Conservation (phyloP, 2,329 filamentous ascomycete species). For the Beauveria australis region DNA sequence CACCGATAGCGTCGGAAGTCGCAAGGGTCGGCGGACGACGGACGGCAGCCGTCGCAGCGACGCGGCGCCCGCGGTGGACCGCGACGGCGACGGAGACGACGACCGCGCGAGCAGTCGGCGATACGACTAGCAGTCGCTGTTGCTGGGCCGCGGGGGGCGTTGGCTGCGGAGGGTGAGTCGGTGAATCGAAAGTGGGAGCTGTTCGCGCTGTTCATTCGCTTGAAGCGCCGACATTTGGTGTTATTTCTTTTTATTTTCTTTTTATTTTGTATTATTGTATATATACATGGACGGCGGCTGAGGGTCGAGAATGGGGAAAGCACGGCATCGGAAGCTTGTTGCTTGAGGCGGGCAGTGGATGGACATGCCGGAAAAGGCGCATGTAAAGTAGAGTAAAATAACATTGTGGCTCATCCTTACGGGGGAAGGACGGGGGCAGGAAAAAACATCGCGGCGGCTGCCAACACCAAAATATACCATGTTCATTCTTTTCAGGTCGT, state of each 20-base stretch:
- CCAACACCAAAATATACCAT: too few relatives aligned
- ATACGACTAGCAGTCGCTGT: conserved; percentile 6
- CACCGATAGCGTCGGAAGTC: conserved; percentile 27
- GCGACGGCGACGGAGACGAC: conserved; percentile 31
- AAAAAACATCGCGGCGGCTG: too few relatives aligned
- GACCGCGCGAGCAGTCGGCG: neutral
- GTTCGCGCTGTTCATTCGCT: too few relatives aligned
- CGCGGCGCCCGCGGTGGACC: conserved; percentile 28
- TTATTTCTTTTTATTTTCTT: too few relatives aligned
- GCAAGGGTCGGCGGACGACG: conserved; percentile 25
- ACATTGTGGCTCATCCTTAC: too few relatives aligned
- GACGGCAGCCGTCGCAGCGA: conserved; percentile 37
- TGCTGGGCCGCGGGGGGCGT: neutral
- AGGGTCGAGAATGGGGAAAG: too few relatives aligned
- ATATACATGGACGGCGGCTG: neutral
- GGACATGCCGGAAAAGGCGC: too few relatives aligned
- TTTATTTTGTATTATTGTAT: neutral
- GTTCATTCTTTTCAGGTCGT: too few relatives aligned
- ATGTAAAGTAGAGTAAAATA: too few relatives aligned
- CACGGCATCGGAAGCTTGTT: too few relatives aligned
- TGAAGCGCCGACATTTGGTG: neutral
- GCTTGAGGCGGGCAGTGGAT: too few relatives aligned
- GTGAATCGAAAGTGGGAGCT: neutral
- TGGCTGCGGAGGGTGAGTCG: neutral
- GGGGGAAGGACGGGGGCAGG: too few relatives aligned